Conservation (phyloP, 2,329 filamentous ascomycete species). For the Cladosporium sp. region DNA sequence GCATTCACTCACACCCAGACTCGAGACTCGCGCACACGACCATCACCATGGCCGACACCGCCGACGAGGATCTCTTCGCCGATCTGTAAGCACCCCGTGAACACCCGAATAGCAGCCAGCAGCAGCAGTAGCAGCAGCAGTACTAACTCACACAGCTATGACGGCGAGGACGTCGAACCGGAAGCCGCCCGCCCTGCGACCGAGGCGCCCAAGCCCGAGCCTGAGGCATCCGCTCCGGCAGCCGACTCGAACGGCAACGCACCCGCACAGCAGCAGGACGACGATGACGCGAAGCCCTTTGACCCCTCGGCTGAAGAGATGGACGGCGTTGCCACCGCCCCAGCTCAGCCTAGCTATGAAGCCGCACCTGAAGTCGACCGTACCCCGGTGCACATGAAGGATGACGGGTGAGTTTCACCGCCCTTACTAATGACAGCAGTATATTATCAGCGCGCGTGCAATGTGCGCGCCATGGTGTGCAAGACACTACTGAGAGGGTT, state of each 20-base stretch:
- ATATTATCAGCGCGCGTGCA: slow-evolving; percentile 7
- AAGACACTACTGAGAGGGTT: too few species aligned
- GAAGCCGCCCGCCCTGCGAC: slow-evolving; percentile 12
- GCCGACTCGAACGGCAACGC: not conserved
- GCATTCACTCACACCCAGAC: not conserved
- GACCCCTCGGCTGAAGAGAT: slow-evolving; percentile 27
- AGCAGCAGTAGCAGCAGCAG: not conserved
- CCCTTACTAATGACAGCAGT: not conserved
- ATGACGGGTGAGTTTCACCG: slow-evolving; percentile 71
- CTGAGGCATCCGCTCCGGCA: slow-evolving; percentile 11
- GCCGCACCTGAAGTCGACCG: slow-evolving; percentile 1
- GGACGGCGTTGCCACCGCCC: not conserved
- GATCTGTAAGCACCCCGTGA: slow-evolving; percentile 64
- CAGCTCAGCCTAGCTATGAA: not conserved
- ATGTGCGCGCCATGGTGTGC: not conserved
- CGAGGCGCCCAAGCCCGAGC: slow-evolving; percentile 6
- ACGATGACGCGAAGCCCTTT: slow-evolving; percentile 47
- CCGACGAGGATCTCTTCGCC: slow-evolving; percentile 91
- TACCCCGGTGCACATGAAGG: slow-evolving; percentile 53
- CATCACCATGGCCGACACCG: slow-evolving; percentile 67
- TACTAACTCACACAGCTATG: slow-evolving; percentile 24
- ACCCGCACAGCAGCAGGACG: slow-evolving; percentile 18
- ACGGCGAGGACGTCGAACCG: slow-evolving; percentile 58
- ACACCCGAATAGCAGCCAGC: too few species aligned
- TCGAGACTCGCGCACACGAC: not conserved